These are phyloP conservation scores for Ehretia macrophylla DNA, from an alignment of 257 asterid genomes.

Conservation along the genomic window DNA sequence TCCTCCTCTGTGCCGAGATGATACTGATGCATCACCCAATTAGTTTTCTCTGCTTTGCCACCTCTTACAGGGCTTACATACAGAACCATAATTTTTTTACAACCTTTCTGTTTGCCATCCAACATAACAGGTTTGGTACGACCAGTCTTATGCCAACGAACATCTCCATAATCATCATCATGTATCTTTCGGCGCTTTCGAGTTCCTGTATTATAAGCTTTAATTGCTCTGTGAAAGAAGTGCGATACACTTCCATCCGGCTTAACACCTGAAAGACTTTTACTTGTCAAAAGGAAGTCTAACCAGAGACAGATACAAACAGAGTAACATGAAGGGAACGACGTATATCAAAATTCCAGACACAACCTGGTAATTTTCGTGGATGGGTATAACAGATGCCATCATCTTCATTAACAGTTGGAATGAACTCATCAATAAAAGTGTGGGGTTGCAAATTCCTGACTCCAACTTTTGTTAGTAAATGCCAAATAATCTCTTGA, in stretches of 20 bases:
- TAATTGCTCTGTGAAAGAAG: slow-evolving; percentile 90
- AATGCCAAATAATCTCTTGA: slow-evolving; percentile 79
- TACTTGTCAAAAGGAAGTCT: neutral
- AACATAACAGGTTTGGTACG: slow-evolving; percentile 79
- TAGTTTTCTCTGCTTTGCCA: slow-evolving; percentile 87
- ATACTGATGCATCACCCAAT: slow-evolving; percentile 99
- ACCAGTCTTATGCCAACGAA: slow-evolving; percentile 98
- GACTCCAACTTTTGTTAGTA: slow-evolving; percentile 66
- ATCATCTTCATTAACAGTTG: slow-evolving; percentile 78
- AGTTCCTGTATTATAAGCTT: slow-evolving; percentile 89
- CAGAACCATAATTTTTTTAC: slow-evolving; percentile 95
- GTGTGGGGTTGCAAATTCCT: slow-evolving; percentile 58
- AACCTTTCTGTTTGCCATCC: slow-evolving; percentile 85
- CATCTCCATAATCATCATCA: slow-evolving; percentile 66
- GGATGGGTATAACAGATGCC: slow-evolving; percentile 98
- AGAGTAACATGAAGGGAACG: neutral
- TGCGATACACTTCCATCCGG: slow-evolving; percentile 87
- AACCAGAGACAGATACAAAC: neutral
- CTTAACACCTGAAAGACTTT: slow-evolving; percentile 62
- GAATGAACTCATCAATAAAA: slow-evolving; percentile 77
- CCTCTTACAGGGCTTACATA: slow-evolving; percentile 66
- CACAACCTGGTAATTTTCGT: slow-evolving; percentile 74
- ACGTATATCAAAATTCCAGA: neutral
- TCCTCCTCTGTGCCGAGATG: slow-evolving; percentile 89
- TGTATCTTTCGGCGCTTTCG: slow-evolving; percentile 88